Base-by-base conservation (phyloP, 176 grass and related monocot genomes). In the Leersia perrieri region DNA sequence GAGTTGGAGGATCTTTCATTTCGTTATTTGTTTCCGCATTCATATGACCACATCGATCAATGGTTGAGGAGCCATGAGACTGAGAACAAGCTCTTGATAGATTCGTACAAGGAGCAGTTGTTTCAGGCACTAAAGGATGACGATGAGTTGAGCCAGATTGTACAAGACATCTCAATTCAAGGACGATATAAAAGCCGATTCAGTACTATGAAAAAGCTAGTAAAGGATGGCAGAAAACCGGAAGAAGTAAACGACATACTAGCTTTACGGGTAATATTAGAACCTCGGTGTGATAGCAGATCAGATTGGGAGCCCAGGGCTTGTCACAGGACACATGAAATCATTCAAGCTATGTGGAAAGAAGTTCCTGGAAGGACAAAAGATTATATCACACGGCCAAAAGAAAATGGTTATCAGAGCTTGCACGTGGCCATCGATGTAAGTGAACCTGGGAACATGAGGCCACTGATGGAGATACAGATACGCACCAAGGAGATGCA, bases 1-100 rank as follows among this genome's bases (percentile, higher is more conserved):
- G 92, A 98, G 80, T 23, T 98, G n/a, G 95, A 98, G 74, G 92
- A 98, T 73, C 90, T 93, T 76, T 94, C 95, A 5, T 98, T 98
- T 74, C 86, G 66, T 26, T 94, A 94, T 79, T 71, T 98, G 83
- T 94, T 98, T 80, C 95, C 95, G 18, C 86, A 89, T 81, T 87
- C 95, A 5, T 98, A 98, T 70, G 72, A 83, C 26, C 91, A 90
- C 38, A 66, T 98, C 20, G 86, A 98, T 70, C 66, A 83, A 53
- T 93, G 95, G 95, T 62, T 98, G 83, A 87, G 83, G 80, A 89
- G 73, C 76, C 88, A 87, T 68, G 95, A 94, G 87, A 40, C 65
- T 30, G 95, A 98, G 7, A 74, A 77, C 75, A 92, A 80, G 41
- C 81, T 67, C 45, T 76, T 98, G 51, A 86, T 98, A 60, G 72